A percentile compares a stretch with the other conserved stretches of the same genome.
Conservation (phyloP, 176 grass and related monocot genomes). For the Saccharum spontaneum region DNA sequence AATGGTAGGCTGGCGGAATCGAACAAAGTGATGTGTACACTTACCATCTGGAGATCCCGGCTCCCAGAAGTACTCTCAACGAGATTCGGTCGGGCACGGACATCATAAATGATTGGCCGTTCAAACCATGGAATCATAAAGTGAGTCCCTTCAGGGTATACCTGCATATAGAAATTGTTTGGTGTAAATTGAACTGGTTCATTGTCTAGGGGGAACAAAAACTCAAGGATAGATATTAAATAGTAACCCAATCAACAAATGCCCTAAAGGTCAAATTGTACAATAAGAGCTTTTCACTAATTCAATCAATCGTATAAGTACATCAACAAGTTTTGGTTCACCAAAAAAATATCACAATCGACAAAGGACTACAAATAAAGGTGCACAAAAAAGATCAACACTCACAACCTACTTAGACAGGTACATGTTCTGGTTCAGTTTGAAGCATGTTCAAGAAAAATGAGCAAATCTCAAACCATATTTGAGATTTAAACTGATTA, state of each 20-base stretch:
- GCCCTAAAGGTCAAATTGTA: not conserved
- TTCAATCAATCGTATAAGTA: not conserved
- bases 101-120: constrained; percentile 91
- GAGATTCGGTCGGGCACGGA: constrained; percentile 84
- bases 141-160: constrained; percentile 92
- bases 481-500: not conserved
- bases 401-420: not conserved
- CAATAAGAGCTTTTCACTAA: not conserved
- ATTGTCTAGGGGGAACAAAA: not conserved
- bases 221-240: not conserved
- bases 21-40: not conserved
- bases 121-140: constrained; percentile 91
- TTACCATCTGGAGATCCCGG: constrained; percentile 88
- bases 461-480: not conserved
- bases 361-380: not conserved
- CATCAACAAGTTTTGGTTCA: not conserved
- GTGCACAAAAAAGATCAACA: not conserved
- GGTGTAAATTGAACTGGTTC: not conserved
- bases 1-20: not conserved
- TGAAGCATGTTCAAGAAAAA: not conserved
- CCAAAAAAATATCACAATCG: not conserved
- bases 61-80: constrained; percentile 96
- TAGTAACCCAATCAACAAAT: not conserved
- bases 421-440: not conserved
- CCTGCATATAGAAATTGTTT: constrained; percentile 36